Conservation (phyloP, 805 yeast genomes). For the Alloascoidea hylecoeti region DNA sequence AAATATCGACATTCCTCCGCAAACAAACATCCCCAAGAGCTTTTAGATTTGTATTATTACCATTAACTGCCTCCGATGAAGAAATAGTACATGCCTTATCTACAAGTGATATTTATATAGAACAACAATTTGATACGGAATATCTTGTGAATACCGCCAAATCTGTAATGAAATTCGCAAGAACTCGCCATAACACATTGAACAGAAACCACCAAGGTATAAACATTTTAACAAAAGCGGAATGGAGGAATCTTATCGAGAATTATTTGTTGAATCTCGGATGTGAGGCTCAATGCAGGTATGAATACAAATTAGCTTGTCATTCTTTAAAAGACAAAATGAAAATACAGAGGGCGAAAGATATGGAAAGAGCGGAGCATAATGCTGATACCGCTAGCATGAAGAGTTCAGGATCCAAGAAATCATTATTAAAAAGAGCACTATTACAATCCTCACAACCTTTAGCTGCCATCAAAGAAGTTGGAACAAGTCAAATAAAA, state of each 20-base stretch:
- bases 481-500: no score
- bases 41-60: slow-evolving; percentile 32
- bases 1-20: no score
- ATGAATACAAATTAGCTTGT: slow-evolving; percentile 36
- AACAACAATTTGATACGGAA: slow-evolving; percentile 31
- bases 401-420: no score
- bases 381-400: no score
- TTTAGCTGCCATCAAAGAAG: no score
- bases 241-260: slow-evolving; percentile 53
- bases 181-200: slow-evolving; percentile 26
- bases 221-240: slow-evolving; percentile 24
- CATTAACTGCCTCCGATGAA: slow-evolving; percentile 27
- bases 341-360: no score
- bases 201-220: background rate
- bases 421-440: background rate
- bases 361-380: no score
- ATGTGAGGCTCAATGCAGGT: slow-evolving; percentile 49
- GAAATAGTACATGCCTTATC: slow-evolving; percentile 30
- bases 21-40: slow-evolving; percentile 15
- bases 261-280: slow-evolving; percentile 41
- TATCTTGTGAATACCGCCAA: slow-evolving; percentile 38
- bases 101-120: slow-evolving; percentile 37
- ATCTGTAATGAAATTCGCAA: slow-evolving; percentile 37
- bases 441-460: no score
- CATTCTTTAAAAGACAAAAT: no score